Percentiles rank a stretch among this genome's conserved stretches.
These are phyloP conservation scores for Claviceps africana DNA, from an alignment of 2,329 filamentous ascomycete species.

Conservation along the genomic window DNA sequence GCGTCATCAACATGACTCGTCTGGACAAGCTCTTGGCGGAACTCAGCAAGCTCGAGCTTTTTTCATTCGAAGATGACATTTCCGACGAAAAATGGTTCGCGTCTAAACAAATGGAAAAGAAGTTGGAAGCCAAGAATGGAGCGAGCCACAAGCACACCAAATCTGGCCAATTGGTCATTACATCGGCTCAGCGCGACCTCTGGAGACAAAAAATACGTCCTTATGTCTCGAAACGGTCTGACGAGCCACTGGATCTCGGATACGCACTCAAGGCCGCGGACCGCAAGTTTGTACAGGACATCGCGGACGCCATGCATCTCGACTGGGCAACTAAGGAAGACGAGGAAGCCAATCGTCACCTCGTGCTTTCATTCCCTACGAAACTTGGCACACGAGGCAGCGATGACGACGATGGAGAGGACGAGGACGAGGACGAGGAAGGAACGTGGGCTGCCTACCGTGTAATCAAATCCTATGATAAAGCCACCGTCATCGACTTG, in stretches of 20 bases:
- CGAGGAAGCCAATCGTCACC: conserved; percentile 38
- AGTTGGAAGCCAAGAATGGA: conserved; percentile 43
- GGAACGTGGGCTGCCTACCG: conserved; percentile 75
- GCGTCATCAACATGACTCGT: conserved; percentile 76
- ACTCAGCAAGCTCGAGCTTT: conserved; percentile 74
- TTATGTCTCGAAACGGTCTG: conserved; percentile 58
- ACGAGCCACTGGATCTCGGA: conserved; percentile 58
- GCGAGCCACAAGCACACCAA: conserved; percentile 36
- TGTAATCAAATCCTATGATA: conserved; percentile 82
- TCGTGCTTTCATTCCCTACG: conserved; percentile 35
- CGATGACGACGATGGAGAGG: conserved; percentile 22
- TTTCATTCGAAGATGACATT: conserved; percentile 86
- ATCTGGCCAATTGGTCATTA: conserved; percentile 54
- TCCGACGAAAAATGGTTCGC: conserved; percentile 85
- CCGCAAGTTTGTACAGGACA: conserved; percentile 81
- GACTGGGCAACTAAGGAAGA: conserved; percentile 45
- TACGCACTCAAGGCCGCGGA: conserved; percentile 63
- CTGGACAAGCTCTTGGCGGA: conserved; percentile 67
- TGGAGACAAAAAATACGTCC: conserved; percentile 70
- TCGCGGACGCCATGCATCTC: conserved; percentile 51
- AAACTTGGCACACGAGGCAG: conserved; percentile 43
- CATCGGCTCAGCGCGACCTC: conserved; percentile 64
- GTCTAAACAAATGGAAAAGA: conserved; percentile 64
- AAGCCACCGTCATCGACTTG: conserved; percentile 70
- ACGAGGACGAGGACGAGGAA: conserved; percentile 48